phyloP scores from a whole-genome alignment of 805 yeast genomes.

The Vanderwaltozyma yarrowii region DNA sequence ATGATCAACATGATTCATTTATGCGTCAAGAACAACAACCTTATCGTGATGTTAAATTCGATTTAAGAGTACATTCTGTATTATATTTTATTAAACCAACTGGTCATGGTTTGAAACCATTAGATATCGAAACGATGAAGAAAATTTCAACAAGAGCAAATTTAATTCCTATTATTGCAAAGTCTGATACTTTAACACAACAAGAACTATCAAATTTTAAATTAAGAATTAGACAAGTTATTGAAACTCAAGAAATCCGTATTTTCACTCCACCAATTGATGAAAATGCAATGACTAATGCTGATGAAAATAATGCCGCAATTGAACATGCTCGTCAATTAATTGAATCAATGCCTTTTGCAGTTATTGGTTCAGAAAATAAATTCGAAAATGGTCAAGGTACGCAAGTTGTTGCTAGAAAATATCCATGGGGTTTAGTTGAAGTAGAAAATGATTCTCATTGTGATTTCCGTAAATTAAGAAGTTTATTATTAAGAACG shows the following conservation, averaged over 20 bases:
- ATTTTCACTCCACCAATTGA: slow-evolving; percentile 81
- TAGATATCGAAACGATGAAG: slow-evolving; percentile 85
- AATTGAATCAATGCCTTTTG: slow-evolving; percentile 81
- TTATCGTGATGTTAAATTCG: slow-evolving; percentile 50
- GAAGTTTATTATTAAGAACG: slow-evolving; percentile 69
- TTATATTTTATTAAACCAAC: slow-evolving; percentile 86
- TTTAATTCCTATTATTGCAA: slow-evolving; percentile 81
- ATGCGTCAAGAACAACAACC: slow-evolving; percentile 96
- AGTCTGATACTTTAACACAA: slow-evolving; percentile 75
- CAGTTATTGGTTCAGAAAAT: slow-evolving; percentile 69
- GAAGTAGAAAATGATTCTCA: slow-evolving; percentile 81
- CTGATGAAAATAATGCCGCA: slow-evolving; percentile 47
- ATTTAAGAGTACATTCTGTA: slow-evolving; percentile 84
- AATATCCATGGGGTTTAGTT: slow-evolving; percentile 85
- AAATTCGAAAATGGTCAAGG: slow-evolving; percentile 58
- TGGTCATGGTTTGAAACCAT: slow-evolving; percentile 76
- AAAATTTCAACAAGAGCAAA: slow-evolving; percentile 71
- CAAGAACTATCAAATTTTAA: slow-evolving; percentile 61
- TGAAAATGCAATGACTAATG: slow-evolving; percentile 8
- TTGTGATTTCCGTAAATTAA: slow-evolving; percentile 74
- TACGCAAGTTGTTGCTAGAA: slow-evolving; percentile 60
- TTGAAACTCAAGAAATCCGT: slow-evolving; percentile 74
- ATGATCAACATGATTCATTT: slow-evolving; percentile 79
- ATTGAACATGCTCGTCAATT: slow-evolving; percentile 73
- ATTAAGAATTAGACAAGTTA: slow-evolving; percentile 66